Conservation (phyloP, 768 basidiomycete species). For the Phylloporus scabripes region DNA sequence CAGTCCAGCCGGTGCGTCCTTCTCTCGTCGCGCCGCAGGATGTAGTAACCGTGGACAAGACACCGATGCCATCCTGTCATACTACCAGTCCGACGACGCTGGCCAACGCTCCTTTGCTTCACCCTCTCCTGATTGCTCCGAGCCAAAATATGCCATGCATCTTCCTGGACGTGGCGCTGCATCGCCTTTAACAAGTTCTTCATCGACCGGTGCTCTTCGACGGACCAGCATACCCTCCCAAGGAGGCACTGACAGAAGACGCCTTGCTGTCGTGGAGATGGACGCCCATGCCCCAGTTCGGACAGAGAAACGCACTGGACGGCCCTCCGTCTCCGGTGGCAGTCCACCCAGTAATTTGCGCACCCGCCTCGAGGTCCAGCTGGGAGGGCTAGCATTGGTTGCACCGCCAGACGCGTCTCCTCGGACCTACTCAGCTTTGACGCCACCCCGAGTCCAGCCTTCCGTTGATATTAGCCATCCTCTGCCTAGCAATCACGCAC, state of each 20-base stretch:
- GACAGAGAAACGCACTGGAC: constrained; percentile 17
- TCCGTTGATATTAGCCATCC: constrained; percentile 12
- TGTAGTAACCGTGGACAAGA: constrained; percentile 21
- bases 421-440: constrained; percentile 46
- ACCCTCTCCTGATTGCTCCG: constrained; percentile 25
- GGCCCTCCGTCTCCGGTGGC: constrained; percentile 24
- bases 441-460: constrained; percentile 37
- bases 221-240: constrained; percentile 52
- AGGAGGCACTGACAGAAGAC: constrained; percentile 58
- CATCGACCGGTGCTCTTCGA: constrained; percentile 31
- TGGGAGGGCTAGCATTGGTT: constrained; percentile 54
- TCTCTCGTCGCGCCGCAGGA: neutral
- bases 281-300: constrained; percentile 32
- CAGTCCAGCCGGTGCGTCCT: constrained; percentile 16
- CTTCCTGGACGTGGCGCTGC: constrained; percentile 11
- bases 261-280: constrained; percentile 63
- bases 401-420: constrained; percentile 67
- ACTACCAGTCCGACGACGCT: constrained; percentile 54
- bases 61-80: constrained; percentile 43
- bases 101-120: constrained; percentile 33
- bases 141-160: constrained; percentile 38
- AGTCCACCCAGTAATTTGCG: constrained; percentile 29
- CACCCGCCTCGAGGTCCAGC: constrained; percentile 35
- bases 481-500: constrained; percentile 31
- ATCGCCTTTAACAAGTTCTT: constrained; percentile 25